A percentile compares a stretch with the other conserved stretches of the same genome.
Evolutionary conservation across 805 yeast genomes (phyloP).

Genomic region (Yarrowia sp.): DNA sequence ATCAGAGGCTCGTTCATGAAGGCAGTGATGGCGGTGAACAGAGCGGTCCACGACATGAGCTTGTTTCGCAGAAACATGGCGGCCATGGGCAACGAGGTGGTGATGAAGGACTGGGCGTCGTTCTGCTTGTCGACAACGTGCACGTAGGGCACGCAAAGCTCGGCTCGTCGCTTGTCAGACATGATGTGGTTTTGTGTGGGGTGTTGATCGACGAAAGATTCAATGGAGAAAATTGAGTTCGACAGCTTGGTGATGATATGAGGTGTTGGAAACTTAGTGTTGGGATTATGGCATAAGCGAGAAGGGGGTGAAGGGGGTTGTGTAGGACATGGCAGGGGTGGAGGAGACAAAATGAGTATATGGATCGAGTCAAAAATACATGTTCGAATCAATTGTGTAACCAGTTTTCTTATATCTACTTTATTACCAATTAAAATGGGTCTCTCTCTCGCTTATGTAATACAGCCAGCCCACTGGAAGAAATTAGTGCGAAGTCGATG

Average conservation of each 20-base stretch:
- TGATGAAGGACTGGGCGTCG: constrained; percentile 42
- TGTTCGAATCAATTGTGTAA: neutral
- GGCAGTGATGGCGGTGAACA: constrained; percentile 50
- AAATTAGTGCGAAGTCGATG: no score
- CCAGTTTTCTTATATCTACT: neutral
- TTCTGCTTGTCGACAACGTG: constrained; percentile 37
- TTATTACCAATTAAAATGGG: neutral
- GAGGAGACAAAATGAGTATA: no score
- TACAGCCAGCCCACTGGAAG: neutral
- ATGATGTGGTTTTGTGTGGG: constrained; percentile 7
- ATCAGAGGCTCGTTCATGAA: constrained; percentile 48
- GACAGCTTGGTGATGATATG: constrained; percentile 15
- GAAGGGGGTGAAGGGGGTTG: neutral
- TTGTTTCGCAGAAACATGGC: constrained; percentile 52
- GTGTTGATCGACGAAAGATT: constrained; percentile 5
- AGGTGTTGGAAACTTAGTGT: constrained; percentile 3
- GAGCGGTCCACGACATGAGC: constrained; percentile 51
- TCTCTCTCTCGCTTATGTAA: neutral
- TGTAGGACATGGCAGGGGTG: no score
- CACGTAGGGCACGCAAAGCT: constrained; percentile 38
- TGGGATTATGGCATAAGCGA: constrained; percentile 2
- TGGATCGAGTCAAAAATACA: neutral
- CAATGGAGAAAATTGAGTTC: constrained; percentile 31
- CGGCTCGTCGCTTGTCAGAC: constrained; percentile 39
- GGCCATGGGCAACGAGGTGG: constrained; percentile 50